Conservation (phyloP, 2,329 filamentous ascomycete species). For the Fusarium illudens region DNA sequence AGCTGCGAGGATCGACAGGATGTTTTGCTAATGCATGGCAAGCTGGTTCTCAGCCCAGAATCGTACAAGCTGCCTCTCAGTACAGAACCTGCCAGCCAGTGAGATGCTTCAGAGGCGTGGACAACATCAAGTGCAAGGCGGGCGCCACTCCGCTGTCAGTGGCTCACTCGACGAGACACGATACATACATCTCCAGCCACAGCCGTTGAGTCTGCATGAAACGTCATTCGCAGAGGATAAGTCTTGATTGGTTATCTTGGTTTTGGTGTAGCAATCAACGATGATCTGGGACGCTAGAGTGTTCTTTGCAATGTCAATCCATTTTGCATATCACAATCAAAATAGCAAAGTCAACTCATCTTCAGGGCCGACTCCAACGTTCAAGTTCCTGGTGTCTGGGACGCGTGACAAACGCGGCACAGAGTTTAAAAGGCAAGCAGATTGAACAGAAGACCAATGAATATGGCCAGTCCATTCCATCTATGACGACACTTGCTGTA, state of each 20-base stretch:
- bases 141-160: constrained; percentile 1
- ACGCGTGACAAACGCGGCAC: not conserved
- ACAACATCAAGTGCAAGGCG: not conserved
- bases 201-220: constrained; percentile 18
- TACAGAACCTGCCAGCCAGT: not conserved
- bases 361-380: constrained; percentile 4
- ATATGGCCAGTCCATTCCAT: not conserved
- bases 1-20: not conserved
- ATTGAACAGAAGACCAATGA: not conserved
- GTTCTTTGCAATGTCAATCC: not conserved
- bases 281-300: constrained; percentile 15
- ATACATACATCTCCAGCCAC: not conserved
- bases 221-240: not conserved
- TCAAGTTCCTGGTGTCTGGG: not conserved
- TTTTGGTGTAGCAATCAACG: not conserved
- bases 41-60: not conserved
- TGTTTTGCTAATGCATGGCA: not conserved
- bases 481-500: not conserved
- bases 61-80: not conserved
- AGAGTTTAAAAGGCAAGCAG: not conserved
- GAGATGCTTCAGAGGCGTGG: not conserved
- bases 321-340: constrained; percentile 26
- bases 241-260: not conserved
- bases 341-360: not conserved
- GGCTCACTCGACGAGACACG: not conserved